Percentiles rank a stretch among this genome's conserved stretches.
Conservation (phyloP, 2,329 filamentous ascomycete species). For the Fusarium longipes region DNA sequence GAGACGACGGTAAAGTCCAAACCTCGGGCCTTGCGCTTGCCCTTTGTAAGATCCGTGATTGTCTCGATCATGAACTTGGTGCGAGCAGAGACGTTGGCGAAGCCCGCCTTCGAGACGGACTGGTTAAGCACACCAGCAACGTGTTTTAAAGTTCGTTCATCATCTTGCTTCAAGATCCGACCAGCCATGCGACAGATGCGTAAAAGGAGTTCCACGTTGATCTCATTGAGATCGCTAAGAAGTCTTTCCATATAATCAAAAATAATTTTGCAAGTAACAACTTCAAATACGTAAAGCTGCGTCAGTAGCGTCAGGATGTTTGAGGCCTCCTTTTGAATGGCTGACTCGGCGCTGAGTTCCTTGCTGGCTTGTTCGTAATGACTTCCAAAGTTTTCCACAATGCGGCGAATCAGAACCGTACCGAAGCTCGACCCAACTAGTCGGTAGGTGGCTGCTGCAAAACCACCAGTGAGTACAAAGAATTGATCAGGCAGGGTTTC, state of each 20-base stretch:
- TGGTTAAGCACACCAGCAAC: constrained; percentile 84
- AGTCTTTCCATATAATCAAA: constrained; percentile 92
- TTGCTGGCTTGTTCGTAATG: constrained; percentile 65
- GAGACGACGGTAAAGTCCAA: constrained; percentile 77
- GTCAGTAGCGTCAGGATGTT: constrained; percentile 87
- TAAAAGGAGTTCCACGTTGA: constrained; percentile 88
- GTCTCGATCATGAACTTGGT: constrained; percentile 98
- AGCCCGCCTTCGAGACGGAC: constrained; percentile 73
- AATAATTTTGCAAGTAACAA: constrained; percentile 82
- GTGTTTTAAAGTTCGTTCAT: constrained; percentile 87
- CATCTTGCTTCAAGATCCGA: constrained; percentile 85
- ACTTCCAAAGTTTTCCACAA: constrained; percentile 79
- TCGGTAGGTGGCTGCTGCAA: constrained; percentile 88
- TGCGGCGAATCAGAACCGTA: constrained; percentile 82
- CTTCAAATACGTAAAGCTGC: constrained; percentile 91
- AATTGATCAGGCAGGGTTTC: constrained; percentile 87
- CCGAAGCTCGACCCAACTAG: constrained; percentile 90
- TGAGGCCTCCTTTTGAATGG: constrained; percentile 56
- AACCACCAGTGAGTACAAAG: constrained; percentile 89
- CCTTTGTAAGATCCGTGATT: constrained; percentile 94
- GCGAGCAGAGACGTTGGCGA: constrained; percentile 80
- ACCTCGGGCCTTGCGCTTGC: constrained; percentile 81
- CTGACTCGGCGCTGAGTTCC: constrained; percentile 54
- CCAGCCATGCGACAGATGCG: constrained; percentile 86
- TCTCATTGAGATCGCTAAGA: constrained; percentile 78